Evolutionary conservation across 176 grass and related monocot species (phyloP), one percentile per base, ranked within the genome.

Genomic region (Triticum urartu): DNA sequence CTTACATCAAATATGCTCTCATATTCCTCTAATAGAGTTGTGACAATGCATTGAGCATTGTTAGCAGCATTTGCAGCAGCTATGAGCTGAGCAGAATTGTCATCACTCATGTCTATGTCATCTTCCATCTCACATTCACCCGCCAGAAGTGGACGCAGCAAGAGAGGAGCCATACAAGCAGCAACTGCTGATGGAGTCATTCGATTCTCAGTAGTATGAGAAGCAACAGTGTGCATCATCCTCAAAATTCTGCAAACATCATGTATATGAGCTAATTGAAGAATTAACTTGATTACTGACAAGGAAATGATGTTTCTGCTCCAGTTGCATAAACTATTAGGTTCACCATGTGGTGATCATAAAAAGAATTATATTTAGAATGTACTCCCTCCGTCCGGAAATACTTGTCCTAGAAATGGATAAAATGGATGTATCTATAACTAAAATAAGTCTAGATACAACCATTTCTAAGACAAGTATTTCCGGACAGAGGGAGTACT

Each of bases 81-180:
- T 81, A 99, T 89, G 81, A 99, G 94, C 92, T 99, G 97, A 83
- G 97, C 97, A 88, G 97, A 91, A 87, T 14, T 89, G 82, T 99
- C 94, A 4, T 86, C 90, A 81, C 72, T 96, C 47, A 88, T 88
- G 82, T 94, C 94, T 42, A 94, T 90, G 52, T 87, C 97, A 88
- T 99, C 92, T 75, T 99, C 97, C 97, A 99, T 92, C 79, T 99
- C 97, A 64, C 97, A 99, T 91, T 99, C 97, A 87, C 97, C 97
- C 66, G 97, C 97, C 66, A 99, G 92, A 92, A 99, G 97, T 30
- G 97, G 94, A 9, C 94, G 91, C 25, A 99, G 43, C 87, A 99
- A 88, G 61, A 99, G 97, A 66, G 97, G 97, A 35, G 97, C 97
- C 97, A 99, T 99, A 86, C 97, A 99, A 83, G 94, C 92, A 79